Base-by-base conservation (phyloP, 1,284 basidiomycete species). In the Pholiota adiposa region DNA sequence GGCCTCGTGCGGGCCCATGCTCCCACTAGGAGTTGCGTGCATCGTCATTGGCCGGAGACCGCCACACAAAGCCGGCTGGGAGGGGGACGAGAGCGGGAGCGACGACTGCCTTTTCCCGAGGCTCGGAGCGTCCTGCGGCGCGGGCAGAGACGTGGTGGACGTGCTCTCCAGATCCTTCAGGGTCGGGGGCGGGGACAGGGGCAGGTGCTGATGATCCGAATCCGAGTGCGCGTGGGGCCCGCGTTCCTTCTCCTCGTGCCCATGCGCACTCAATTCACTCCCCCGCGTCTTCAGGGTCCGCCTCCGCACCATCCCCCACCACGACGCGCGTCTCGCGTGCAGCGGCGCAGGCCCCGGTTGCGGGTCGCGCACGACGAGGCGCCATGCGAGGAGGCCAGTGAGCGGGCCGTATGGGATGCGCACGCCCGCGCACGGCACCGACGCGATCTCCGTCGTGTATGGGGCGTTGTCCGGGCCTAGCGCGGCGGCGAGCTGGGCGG, bases 371-470 rank as follows among this genome's bases (percentile, higher is more conserved):
- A 77, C 75, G 9, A 76, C 70, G 12, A 78, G 70, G 9, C 75
- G 70, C 74, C 75, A 78, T 1, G 75, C 75, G 53, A 77, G 69
- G 41, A 77, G 73, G 11, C 76, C 76, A 0, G 61, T 50, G 29
- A 78, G 67, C 18, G 65, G 65, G 6, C 77, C 77, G 34, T 72
- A 65, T 9, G 69, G 62, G 51, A 78, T 75, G 40, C 74, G 74
- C n/a, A 75, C 65, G 23, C 76, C 77, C 6, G 76, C 75, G 51
- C 77, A 78, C 6, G 77, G 77, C 34, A 76, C 70, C 41, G 69
- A 63, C 36, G 69, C 68, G 25, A 78, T 74, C 59, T 77, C 75
- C 1, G 70, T 74, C 4, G 66, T 69, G 19, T 74, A 71, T 4
- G 64, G 56, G 40, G 66, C 59, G 56, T 71, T 70, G 56, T 78